Evolutionary conservation across 2,329 filamentous ascomycete species (phyloP).

Genomic region (Pyrenophora tritici-repentis): DNA sequence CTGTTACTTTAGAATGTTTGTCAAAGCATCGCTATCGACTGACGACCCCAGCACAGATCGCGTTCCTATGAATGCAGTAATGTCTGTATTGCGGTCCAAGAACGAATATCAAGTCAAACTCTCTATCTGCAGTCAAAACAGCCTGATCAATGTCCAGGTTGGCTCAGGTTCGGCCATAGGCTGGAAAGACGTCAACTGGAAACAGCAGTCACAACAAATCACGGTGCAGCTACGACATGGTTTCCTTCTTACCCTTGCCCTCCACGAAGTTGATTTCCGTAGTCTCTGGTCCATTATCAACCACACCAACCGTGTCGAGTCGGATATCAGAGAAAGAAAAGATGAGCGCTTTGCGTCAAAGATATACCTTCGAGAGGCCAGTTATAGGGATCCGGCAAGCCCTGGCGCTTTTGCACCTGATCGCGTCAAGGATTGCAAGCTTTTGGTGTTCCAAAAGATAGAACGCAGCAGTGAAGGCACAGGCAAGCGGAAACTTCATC

Average conservation of each 20-base stretch:
- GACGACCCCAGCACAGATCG: slow-evolving; percentile 68
- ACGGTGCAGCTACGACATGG: slow-evolving; percentile 74
- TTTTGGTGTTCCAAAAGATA: slow-evolving; percentile 75
- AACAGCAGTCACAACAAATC: slow-evolving; percentile 67
- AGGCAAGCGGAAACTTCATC: slow-evolving; percentile 73
- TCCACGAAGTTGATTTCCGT: slow-evolving; percentile 77
- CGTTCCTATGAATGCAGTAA: slow-evolving; percentile 71
- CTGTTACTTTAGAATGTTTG: slow-evolving; percentile 78
- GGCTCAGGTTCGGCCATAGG: slow-evolving; percentile 69
- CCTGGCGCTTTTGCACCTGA: slow-evolving; percentile 77
- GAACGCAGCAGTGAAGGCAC: slow-evolving; percentile 72
- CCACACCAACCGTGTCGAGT: slow-evolving; percentile 77
- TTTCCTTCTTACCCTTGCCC: slow-evolving; percentile 72
- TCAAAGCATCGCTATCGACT: slow-evolving; percentile 75
- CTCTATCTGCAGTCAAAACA: slow-evolving; percentile 78
- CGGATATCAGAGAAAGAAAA: slow-evolving; percentile 68
- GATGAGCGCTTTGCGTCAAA: slow-evolving; percentile 75
- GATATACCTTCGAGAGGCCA: slow-evolving; percentile 72
- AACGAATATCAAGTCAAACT: slow-evolving; percentile 73
- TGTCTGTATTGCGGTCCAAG: slow-evolving; percentile 74
- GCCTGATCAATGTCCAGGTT: slow-evolving; percentile 74
- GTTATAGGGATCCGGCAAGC: slow-evolving; percentile 78
- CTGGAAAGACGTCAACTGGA: slow-evolving; percentile 85
- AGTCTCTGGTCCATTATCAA: slow-evolving; percentile 83
- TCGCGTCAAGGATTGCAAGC: slow-evolving; percentile 69